Evolutionary conservation across 495 filamentous ascomycete species (phyloP).

Genomic region (Aspergillus bertholletiae): DNA sequence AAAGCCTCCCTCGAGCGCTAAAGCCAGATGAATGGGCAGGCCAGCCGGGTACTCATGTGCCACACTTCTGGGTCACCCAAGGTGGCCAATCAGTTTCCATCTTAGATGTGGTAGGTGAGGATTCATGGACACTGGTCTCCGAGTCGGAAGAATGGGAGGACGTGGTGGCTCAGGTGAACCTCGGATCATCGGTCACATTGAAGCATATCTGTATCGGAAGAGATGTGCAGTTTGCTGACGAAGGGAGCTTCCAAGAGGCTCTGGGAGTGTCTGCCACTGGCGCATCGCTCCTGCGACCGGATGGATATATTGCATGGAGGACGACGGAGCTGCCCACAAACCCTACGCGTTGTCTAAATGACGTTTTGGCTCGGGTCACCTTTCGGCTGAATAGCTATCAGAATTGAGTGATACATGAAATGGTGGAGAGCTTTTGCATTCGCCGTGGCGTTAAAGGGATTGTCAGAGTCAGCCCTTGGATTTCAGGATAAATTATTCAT

Average conservation of each 20-base stretch:
- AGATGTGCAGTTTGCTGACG: not conserved
- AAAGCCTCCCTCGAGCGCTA: conserved; percentile 13
- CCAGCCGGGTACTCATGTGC: conserved; percentile 26
- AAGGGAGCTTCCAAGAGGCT: not conserved
- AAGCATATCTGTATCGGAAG: conserved; percentile 11
- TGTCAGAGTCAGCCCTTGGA: not conserved
- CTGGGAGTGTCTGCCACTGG: conserved; percentile 18
- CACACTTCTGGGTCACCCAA: conserved; percentile 20
- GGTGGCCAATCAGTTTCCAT: conserved; percentile 14
- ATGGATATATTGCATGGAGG: conserved; percentile 31
- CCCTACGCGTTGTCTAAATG: not conserved
- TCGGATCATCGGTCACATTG: conserved; percentile 1
- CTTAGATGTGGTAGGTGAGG: conserved; percentile 14
- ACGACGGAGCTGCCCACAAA: conserved; percentile 6
- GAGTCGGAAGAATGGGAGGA: conserved; percentile 10
- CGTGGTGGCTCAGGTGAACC: conserved; percentile 3
- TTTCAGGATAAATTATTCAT: too few relatives aligned
- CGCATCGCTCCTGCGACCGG: conserved; percentile 23
- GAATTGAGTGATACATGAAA: not conserved
- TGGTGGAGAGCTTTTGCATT: not conserved
- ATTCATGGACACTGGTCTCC: conserved; percentile 19
- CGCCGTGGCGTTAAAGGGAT: not conserved
- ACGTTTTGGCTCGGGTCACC: not conserved
- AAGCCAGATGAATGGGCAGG: conserved; percentile 27
- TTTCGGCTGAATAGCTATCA: not conserved